Percentiles rank a stretch among this genome's conserved stretches.
Conservation (phyloP, 129 eudicot species). For the Rutidosis leptorrhynchoides region DNA sequence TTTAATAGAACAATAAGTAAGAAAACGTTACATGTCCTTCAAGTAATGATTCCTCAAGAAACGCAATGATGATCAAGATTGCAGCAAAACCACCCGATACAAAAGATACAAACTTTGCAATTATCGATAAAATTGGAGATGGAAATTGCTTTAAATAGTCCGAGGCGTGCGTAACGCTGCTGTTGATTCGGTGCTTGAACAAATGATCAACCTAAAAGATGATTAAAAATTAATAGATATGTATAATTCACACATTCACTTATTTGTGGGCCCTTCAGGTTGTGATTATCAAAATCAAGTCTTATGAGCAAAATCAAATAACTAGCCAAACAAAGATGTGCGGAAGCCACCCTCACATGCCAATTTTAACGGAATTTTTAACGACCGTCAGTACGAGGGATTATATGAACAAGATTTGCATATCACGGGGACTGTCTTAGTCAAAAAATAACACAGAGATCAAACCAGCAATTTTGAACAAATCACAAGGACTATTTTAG, state of each 20-base stretch:
- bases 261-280: background rate
- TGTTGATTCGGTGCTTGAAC: slow-evolving; percentile 82
- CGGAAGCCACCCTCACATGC: background rate
- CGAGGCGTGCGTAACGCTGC: slow-evolving; percentile 80
- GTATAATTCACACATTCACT: background rate
- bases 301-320: background rate
- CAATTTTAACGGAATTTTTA: too few relatives aligned
- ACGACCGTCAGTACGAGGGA: too few relatives aligned
- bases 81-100: slow-evolving; percentile 99
- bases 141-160: slow-evolving; percentile 89
- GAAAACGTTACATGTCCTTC: slow-evolving; percentile 89
- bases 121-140: slow-evolving; percentile 71
- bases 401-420: too few relatives aligned
- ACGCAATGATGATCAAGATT: slow-evolving; percentile 83
- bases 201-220: slow-evolving; percentile 83
- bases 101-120: slow-evolving; percentile 90
- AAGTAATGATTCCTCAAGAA: slow-evolving; percentile 88
- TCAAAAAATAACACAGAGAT: too few relatives aligned
- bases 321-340: background rate
- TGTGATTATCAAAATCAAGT: background rate
- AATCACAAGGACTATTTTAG: too few relatives aligned
- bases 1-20: background rate
- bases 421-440: too few relatives aligned
- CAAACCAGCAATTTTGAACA: too few relatives aligned
- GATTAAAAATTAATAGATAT: background rate